Base-by-base conservation (phyloP, 441 rosid species). In the Croton setiger region DNA sequence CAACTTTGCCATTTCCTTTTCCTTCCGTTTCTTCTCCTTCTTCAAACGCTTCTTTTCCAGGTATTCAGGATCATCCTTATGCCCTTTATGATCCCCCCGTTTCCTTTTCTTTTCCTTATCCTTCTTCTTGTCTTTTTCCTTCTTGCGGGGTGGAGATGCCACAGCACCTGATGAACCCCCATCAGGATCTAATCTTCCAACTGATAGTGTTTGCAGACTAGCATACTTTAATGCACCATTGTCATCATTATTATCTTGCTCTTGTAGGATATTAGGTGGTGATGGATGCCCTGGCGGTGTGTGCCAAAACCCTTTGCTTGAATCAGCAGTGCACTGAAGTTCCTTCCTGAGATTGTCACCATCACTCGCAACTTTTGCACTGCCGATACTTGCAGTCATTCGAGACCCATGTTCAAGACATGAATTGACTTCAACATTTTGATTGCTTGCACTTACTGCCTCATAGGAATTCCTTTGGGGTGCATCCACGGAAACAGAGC, bases 241-340 rank as follows among this genome's bases (percentile, higher is more conserved):
- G 14, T 81, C 95, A 21, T 80, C 62, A 66, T 70, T 82, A 72
- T 79, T 80, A 64, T 79, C 93, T 72, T 80, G 82, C 70, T 79
- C 93, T 73, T 80, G 82, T 67, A 82, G 52, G 18, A 75, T 78
- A 68, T 77, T 48, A 60, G 84, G 87, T 17, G 84, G 77, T 37
- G 81, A 76, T 41, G 85, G 84, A 72, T 82, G 72, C 52, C 80
- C 85, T 8, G 70, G 73, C 64, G 64, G 85, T 39, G 79, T 74
- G 60, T 72, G 81, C 64, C 76, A 72, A 11, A 81, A 81, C 48
- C 81, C 76, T 66, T 85, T 88, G 72, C 96, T 84, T 21, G 99
- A 95, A 72, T 92, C 98, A 10, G 99, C 98, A 37, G 98, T 95
- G 85, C 99, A 95, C 78, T 92, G 99, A 64, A 95, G 91, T 69